Evolutionary conservation across 2,329 filamentous ascomycete genomes (phyloP), one percentile per base, ranked within the genome.

Genomic region (Fonsecaea monophora): DNA sequence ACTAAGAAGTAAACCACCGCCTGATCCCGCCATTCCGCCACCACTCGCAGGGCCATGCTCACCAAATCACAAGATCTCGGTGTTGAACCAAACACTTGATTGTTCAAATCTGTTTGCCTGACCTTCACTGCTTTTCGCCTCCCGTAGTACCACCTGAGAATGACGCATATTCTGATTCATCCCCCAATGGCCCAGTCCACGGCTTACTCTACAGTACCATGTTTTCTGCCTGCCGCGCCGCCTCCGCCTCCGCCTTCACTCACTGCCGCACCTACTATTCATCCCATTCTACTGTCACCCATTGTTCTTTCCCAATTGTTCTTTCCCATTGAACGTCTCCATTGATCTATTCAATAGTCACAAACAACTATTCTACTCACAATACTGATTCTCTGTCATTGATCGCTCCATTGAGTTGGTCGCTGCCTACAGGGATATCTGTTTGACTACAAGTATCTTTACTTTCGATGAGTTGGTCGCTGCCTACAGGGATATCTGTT

Each of bases 41-140:
- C 57, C 57, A 60, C 42, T 50, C 57, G 34, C 35, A 13, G 15
- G 55, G 18, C 32, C 25, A n/a, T 60, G 62, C 62, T 60, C 62
- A 65, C 48, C 62, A 60, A 65, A 65, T 65, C 62, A 65, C 62
- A 60, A 42, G 55, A 34, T 45, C 34, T 18, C 42, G 18, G 18
- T 48, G 53, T 25, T 48, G 42, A 18, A 37, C 55, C 56, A 54
- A 53, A 42, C 30, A 48, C 57, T 37, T 50, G 64, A 61, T 61
- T 61, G 58, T 62, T 53, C 45, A 54, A 62, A 25, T 62, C 59
- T 62, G 59, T 66, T 66, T 62, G 64, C 64, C 64, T 66, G 64
- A 61, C 45, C 45, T 50, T 50, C 45, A 25, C 18, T 50, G n/a
- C 15, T 35, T 66, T 66, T 66, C 45, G 64, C 64, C 64, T 62